Conservation (phyloP, 2,329 filamentous ascomycete genomes). For the Hypoxylon rubiginosum region DNA sequence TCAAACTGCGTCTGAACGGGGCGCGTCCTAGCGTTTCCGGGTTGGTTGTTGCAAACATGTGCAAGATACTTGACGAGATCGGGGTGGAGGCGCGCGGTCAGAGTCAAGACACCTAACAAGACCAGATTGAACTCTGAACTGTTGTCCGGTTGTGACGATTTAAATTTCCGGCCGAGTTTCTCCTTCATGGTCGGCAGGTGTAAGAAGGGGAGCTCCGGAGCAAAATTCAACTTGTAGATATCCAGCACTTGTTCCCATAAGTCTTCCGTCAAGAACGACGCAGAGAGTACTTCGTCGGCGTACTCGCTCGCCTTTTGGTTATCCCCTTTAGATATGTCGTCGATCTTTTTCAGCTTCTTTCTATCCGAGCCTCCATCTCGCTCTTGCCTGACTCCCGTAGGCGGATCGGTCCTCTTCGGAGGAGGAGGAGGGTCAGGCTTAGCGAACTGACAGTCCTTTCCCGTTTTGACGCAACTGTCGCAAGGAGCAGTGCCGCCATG, state of each 20-base stretch:
- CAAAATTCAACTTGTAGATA: slow-evolving; percentile 79
- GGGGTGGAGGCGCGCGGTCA: slow-evolving; percentile 77
- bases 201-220: slow-evolving; percentile 78
- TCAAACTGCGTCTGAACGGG: slow-evolving; percentile 57
- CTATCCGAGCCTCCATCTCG: slow-evolving; percentile 62
- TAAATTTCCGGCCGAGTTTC: slow-evolving; percentile 60
- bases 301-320: slow-evolving; percentile 54
- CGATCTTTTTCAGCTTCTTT: slow-evolving; percentile 62
- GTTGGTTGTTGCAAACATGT: slow-evolving; percentile 54
- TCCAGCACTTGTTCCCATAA: slow-evolving; percentile 78
- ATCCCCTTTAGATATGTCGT: slow-evolving; percentile 59
- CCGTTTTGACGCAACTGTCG: slow-evolving; percentile 78
- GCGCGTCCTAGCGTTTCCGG: slow-evolving; percentile 53
- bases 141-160: slow-evolving; percentile 54
- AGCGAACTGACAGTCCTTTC: slow-evolving; percentile 73
- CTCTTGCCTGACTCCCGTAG: slow-evolving; percentile 56
- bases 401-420: slow-evolving; percentile 59
- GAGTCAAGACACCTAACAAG: slow-evolving; percentile 74
- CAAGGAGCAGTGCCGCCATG: slow-evolving; percentile 78
- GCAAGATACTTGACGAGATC: slow-evolving; percentile 69
- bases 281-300: slow-evolving; percentile 72
- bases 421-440: slow-evolving; percentile 69
- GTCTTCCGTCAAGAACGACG: slow-evolving; percentile 71
- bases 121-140: slow-evolving; percentile 68
- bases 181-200: slow-evolving; percentile 74